phyloP scores from a whole-genome alignment of 768 basidiomycete genomes.

The Podaxis sp. region DNA sequence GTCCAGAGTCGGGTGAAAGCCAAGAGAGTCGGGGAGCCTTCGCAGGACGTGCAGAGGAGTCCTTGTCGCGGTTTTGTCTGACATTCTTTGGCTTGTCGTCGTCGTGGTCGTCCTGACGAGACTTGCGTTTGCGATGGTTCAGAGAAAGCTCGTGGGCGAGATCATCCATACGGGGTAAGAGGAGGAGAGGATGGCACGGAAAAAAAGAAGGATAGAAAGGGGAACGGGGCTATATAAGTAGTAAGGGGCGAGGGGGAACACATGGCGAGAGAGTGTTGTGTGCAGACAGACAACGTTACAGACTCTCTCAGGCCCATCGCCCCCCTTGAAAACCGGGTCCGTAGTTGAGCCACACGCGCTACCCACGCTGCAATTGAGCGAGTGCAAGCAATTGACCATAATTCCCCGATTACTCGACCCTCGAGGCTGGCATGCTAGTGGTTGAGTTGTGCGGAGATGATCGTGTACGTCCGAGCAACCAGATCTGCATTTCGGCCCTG shows the following conservation, averaged over 20 bases:
- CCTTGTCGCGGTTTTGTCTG: conserved; percentile 30
- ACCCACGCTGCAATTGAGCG: conserved; percentile 13
- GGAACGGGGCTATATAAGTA: conserved; percentile 34
- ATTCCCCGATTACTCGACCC: conserved; percentile 5
- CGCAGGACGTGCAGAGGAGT: conserved; percentile 21
- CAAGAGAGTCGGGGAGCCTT: conserved; percentile 44
- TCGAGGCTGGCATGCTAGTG: conserved; percentile 6
- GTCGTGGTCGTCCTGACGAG: conserved; percentile 46
- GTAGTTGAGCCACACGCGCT: conserved; percentile 14
- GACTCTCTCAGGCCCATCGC: conserved; percentile 16
- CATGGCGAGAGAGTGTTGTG: conserved; percentile 36
- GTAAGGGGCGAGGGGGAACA: conserved; percentile 38
- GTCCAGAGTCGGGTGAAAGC: conserved; percentile 28
- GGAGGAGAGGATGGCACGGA: conserved; percentile 20
- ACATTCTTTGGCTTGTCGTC: conserved; percentile 40
- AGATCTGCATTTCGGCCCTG: conserved; percentile 5
- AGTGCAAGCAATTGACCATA: conserved; percentile 1
- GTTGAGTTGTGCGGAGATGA: conserved; percentile 13
- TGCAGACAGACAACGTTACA: conserved; percentile 13
- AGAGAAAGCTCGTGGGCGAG: conserved; percentile 52
- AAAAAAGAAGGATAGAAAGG: conserved; percentile 28
- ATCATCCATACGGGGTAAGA: conserved; percentile 53
- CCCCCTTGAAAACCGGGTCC: conserved; percentile 17
- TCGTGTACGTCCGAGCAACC: conserved; percentile 15
- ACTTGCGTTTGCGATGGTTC: conserved; percentile 69